A percentile compares a stretch with the other conserved stretches of the same genome.
phyloP scores from a whole-genome alignment of 2,329 filamentous ascomycete species.

The Capronia coronata region DNA sequence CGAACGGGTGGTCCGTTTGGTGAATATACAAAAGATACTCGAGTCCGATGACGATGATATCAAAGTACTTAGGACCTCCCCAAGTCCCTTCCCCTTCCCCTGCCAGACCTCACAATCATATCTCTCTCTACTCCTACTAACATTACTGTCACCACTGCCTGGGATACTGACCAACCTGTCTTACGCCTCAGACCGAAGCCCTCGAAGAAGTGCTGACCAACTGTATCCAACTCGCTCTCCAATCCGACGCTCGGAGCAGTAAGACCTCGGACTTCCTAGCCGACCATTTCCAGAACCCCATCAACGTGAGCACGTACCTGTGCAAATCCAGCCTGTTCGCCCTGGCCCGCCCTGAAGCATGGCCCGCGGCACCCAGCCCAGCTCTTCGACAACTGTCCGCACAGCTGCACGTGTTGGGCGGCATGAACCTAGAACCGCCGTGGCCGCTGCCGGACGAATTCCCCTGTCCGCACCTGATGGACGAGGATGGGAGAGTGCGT shows the following conservation, averaged over 20 bases:
- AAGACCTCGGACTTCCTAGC: slow-evolving; percentile 40
- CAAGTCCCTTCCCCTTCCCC: slow-evolving; percentile 9
- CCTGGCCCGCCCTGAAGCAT: slow-evolving; percentile 44
- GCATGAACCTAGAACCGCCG: slow-evolving; percentile 48
- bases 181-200: slow-evolving; percentile 22
- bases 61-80: no score
- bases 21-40: slow-evolving; percentile 42
- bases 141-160: neutral
- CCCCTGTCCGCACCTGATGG: slow-evolving; percentile 5
- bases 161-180: neutral
- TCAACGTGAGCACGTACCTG: slow-evolving; percentile 55
- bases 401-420: slow-evolving; percentile 63
- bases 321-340: slow-evolving; percentile 58
- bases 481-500: slow-evolving; percentile 2
- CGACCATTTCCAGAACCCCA: slow-evolving; percentile 35
- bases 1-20: slow-evolving; percentile 32
- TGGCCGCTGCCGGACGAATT: slow-evolving; percentile 10
- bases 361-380: slow-evolving; percentile 37
- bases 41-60: slow-evolving; percentile 36
- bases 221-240: slow-evolving; percentile 39
- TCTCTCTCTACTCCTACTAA: slow-evolving; percentile 17
- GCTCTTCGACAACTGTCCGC: slow-evolving; percentile 58
- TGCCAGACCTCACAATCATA: slow-evolving; percentile 25
- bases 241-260: slow-evolving; percentile 39
- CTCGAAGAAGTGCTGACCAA: slow-evolving; percentile 27